Base-by-base conservation (phyloP, 306 rosid genomes). In the Herpetospermum pedunculosum region DNA sequence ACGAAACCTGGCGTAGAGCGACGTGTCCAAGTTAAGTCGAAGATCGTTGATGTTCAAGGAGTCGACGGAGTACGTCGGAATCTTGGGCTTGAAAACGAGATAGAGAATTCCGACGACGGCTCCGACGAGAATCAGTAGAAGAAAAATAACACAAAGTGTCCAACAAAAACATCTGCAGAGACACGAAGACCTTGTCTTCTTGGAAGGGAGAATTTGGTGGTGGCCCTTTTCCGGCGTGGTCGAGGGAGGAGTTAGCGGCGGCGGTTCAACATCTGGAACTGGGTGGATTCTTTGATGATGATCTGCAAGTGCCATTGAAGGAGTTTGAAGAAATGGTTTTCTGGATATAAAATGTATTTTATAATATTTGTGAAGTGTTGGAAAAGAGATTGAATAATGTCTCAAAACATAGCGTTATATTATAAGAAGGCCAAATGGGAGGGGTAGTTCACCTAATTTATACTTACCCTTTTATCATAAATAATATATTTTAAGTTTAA, bases 231-330 rank as follows among this genome's bases (percentile, higher is more conserved):
- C 87, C 9, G 86, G 80, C 65, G 29, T 34, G 6, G 82, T 70
- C 0, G 83, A 74, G 38, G 83, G 80, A 5, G 49, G 85, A 13
- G 83, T 75, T 50, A 77, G 82, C 74, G 81, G 75, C 4, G 86
- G 87, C 3, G 87, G 84, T 81, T 81, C 91, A 49, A 77, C 64
- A 55, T 71, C 83, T 62, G 35, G 77, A 26, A 77, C 67, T 6
- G 96, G 98, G 81, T 91, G 92, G 79, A 91, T 83, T 79, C 75
- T 91, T n/a, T 78, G 92, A 62, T 80, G 85, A 70, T 93, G 64
- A 28, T 73, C 77, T 12, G 50, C 23, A 2, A 23, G 89, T 19
- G 89, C 84, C 97, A 91, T 88, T 37, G 57, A 75, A 75, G 19
- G 72, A 16, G 0, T 15, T 48, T 16, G 28, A 68, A 23, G 16